These are phyloP conservation scores for Chimonanthus praecox DNA, from an alignment of 164 flowering plant species.

Conservation along the genomic window DNA sequence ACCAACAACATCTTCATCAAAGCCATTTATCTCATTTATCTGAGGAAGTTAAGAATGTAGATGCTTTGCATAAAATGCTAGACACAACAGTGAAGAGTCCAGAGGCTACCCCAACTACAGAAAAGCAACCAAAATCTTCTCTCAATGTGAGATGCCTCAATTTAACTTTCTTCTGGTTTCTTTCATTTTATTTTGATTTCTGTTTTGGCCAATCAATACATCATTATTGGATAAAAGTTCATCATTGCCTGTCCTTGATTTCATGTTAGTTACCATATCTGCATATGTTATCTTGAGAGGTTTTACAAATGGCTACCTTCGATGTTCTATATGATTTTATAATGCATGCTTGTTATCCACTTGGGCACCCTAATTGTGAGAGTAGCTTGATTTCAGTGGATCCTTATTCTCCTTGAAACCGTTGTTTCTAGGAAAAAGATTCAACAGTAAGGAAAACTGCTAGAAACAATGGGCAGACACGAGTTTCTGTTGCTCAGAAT, in stretches of 20 bases:
- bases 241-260: not conserved
- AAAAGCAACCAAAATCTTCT: constrained; percentile 12
- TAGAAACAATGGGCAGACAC: constrained; percentile 22
- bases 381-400: not conserved
- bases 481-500: constrained; percentile 11
- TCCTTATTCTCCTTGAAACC: constrained; percentile 4
- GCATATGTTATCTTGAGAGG: not conserved
- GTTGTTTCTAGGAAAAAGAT: constrained; percentile 21
- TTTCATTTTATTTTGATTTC: not conserved
- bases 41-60: constrained; percentile 16
- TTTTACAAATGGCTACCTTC: not conserved
- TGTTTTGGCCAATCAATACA: not conserved
- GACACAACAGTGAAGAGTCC: constrained; percentile 13
- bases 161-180: not conserved
- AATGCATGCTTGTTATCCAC: not conserved
- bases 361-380: not conserved
- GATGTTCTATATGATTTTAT: not conserved
- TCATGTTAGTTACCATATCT: not conserved
- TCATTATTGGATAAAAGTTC: not conserved
- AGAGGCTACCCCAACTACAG: constrained; percentile 9
- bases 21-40: not conserved
- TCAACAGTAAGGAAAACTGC: constrained; percentile 17
- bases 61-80: constrained; percentile 8
- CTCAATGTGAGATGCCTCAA: constrained; percentile 31
- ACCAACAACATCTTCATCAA: constrained; percentile 10